Evolutionary conservation across 371 early-diverging fungal genomes (phyloP), one percentile per base, ranked within the genome.

Genomic region (Paramicrosporidium saccamoebae): DNA sequence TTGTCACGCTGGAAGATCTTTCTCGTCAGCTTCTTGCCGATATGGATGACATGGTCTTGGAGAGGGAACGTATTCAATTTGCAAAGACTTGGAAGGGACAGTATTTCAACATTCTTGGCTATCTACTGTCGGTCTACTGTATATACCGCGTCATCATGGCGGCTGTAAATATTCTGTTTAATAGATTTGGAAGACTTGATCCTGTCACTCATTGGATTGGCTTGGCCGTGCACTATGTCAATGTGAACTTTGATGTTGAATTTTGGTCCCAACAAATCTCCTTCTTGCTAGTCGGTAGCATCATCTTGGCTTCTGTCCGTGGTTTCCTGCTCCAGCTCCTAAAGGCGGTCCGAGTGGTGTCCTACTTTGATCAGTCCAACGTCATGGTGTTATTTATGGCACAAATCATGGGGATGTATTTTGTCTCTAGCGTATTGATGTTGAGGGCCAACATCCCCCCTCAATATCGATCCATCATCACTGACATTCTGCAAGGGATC

Each of bases 381-480:
- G 66, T 54, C 33, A 41, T 68, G 8, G 52, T 75, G 1, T 33
- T 78, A 16, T 56, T 75, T 24, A 43, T 72, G 17, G 64, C 84
- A 0, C 66, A 77, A 25, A 54, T 74, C 19, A 71, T 84, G 69
- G 79, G 78, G 12, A 64, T 77, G 44, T 88, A 88, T 39, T 75
- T 75, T 38, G 39, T 81, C 10, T 61, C 66, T 14, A 61, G 72
- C 0, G 64, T 82, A 4, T 42, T 88, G 18, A 66, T 84, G 64
- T 62, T 88, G 60, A 61, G 84, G 21, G 54, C 61, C 44, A 73
- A 49, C 23, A 25, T 88, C 27, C 84, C 90, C 2, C 41, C 48
- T 3, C 59, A 74, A 31, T 71, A 78, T 36, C 47, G 73, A 13
- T 49, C 60, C 9, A 57, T 74, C 26, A 62, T 82, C 23, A 60